Conservation (phyloP, 805 yeast genomes). For the Metschnikowia rubicola region DNA sequence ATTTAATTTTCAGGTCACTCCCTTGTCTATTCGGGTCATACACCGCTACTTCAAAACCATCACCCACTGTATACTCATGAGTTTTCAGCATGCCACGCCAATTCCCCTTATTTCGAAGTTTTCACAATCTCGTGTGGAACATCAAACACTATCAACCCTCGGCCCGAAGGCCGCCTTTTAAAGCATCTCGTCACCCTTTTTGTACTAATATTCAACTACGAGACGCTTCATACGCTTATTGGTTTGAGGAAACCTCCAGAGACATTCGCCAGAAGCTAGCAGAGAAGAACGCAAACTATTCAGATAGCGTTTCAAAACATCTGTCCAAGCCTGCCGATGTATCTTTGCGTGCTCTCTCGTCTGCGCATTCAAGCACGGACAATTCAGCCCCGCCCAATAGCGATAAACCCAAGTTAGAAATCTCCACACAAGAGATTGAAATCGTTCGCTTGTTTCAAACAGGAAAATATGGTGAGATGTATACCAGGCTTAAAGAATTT, state of each 20-base stretch:
- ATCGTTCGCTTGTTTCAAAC: constrained; percentile 13
- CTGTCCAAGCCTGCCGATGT: background rate
- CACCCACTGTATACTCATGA: constrained; percentile 3
- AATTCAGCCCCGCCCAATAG: background rate
- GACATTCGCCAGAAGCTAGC: constrained; percentile 9
- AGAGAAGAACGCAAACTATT: background rate
- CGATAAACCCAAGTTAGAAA: background rate
- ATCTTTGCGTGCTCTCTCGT: background rate
- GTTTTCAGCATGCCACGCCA: constrained; percentile 11
- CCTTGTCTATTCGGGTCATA: too few relatives aligned
- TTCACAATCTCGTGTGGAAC: constrained; percentile 14
- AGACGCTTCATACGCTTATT: constrained; percentile 16
- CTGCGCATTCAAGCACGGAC: background rate
- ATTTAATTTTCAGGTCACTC: too few relatives aligned
- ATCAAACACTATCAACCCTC: constrained; percentile 14
- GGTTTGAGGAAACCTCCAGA: constrained; percentile 16
- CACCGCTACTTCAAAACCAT: background rate
- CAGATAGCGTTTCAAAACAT: background rate
- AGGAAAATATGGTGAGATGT: constrained; percentile 11
- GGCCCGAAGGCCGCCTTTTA: constrained; percentile 11
- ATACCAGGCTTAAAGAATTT: constrained; percentile 5
- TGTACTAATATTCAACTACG: constrained; percentile 17
- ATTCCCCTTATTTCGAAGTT: constrained; percentile 14
- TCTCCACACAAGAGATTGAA: constrained; percentile 13
- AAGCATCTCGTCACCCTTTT: constrained; percentile 16